Conservation (phyloP, 1,139 yeast genomes). For the Pichia sorboxylosa region DNA sequence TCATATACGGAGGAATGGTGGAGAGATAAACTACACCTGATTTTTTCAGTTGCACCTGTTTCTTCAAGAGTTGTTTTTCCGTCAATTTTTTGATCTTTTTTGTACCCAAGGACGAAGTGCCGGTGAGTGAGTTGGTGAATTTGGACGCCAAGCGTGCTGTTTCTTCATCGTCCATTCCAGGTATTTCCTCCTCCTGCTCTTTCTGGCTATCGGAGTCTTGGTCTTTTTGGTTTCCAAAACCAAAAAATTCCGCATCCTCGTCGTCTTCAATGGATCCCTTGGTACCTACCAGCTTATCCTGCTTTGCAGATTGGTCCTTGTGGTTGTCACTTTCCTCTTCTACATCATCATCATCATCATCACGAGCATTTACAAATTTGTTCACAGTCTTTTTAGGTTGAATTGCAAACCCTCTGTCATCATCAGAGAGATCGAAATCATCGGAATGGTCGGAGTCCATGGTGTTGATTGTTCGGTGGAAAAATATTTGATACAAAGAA, state of each 20-base stretch:
- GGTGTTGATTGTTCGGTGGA: too few species aligned
- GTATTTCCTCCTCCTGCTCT: slow-evolving; percentile 7
- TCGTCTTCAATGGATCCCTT: slow-evolving; percentile 11
- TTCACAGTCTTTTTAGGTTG: not conserved
- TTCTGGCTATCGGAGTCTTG: slow-evolving; percentile 6
- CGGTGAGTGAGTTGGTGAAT: slow-evolving; percentile 6
- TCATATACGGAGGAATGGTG: slow-evolving; percentile 92
- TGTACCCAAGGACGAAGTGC: slow-evolving; percentile 15
- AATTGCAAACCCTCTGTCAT: slow-evolving; percentile 4
- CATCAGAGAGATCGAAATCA: slow-evolving; percentile 8
- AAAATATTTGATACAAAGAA: too few species aligned
- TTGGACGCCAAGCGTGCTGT: slow-evolving; percentile 3
- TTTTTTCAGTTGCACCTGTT: slow-evolving; percentile 46
- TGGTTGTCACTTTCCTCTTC: too few species aligned
- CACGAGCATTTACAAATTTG: slow-evolving; percentile 2
- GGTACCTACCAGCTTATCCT: slow-evolving; percentile 1
- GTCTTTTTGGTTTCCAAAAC: slow-evolving; percentile 10
- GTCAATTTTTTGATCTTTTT: slow-evolving; percentile 39
- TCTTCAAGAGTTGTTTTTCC: slow-evolving; percentile 43
- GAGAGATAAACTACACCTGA: slow-evolving; percentile 91
- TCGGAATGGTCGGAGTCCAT: too few species aligned
- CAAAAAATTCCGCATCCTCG: slow-evolving; percentile 10
- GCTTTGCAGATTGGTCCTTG: too few species aligned
- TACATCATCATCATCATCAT: too few species aligned
- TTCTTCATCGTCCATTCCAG: too few species aligned